Conservation (phyloP, 768 basidiomycete genomes). For the Leccinum broughii region DNA sequence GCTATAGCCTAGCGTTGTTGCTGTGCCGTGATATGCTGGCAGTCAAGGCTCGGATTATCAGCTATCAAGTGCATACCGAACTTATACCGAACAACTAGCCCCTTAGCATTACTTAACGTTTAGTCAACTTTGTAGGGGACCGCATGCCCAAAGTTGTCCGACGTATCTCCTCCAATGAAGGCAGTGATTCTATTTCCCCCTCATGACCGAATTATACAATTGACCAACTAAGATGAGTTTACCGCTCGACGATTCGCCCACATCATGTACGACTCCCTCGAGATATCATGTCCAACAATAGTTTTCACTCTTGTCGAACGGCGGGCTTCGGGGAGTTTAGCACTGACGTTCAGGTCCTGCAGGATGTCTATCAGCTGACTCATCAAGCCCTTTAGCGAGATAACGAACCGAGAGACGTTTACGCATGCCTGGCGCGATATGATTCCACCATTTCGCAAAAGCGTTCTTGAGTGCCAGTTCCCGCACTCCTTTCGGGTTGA, state of each 20-base stretch:
- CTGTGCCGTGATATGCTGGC: no score
- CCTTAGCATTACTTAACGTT: background rate
- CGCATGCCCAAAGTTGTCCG: background rate
- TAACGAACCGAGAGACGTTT: constrained; percentile 70
- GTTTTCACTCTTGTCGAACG: constrained; percentile 73
- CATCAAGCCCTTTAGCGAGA: background rate
- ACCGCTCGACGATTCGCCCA: constrained; percentile 83
- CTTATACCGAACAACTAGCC: background rate
- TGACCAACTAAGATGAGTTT: constrained; percentile 31
- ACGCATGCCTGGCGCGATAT: constrained; percentile 76
- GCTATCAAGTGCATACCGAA: no score
- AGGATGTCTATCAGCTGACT: constrained; percentile 10
- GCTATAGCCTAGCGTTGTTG: no score
- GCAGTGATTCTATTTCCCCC: background rate
- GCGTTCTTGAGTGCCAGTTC: constrained; percentile 78
- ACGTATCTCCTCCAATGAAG: background rate
- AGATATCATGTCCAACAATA: constrained; percentile 57
- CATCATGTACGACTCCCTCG: constrained; percentile 82
- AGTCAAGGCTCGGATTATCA: no score
- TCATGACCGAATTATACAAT: background rate
- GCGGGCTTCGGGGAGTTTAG: constrained; percentile 76
- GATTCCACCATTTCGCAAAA: constrained; percentile 81
- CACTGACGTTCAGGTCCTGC: constrained; percentile 69
- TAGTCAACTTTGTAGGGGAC: background rate
- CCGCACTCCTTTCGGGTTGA: constrained; percentile 89